Base-by-base conservation (phyloP, 2,329 filamentous ascomycete species). In the Talaromyces islandicus region DNA sequence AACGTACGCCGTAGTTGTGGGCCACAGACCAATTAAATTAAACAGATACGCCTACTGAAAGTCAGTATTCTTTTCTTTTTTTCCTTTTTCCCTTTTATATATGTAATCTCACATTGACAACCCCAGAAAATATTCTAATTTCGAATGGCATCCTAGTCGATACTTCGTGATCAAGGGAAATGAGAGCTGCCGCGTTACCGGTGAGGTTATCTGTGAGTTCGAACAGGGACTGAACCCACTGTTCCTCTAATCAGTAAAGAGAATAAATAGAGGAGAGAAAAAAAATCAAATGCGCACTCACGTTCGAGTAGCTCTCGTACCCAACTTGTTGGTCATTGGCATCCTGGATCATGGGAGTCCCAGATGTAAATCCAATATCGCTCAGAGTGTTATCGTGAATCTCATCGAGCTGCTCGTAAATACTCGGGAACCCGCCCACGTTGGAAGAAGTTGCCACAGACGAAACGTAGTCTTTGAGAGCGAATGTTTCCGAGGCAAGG, bases 291-390 rank as follows among this genome's bases (percentile, higher is more conserved):
- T 2, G 25, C 46, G 27, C 7, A 11, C 41, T 60, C n/a, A 63
- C 62, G 32, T 63, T 62, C 19, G 62, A 63, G 51, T 62, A 63
- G 43, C 56, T 60, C 32, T 63, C 62, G n/a, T 63, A 63, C 25
- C 62, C 62, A 4, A 55, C 17, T 38, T 63, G 60, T 51, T 60
- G 9, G n/a, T 51, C 54, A 10, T 25, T 46, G 17, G 56, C 54
- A 21, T 53, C 41, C n/a, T 52, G 51, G 43, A 62, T 62, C 17
- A 60, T 57, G 2, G 55, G 48, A 12, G 57, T 25, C 12, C 54
- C 54, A 7, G 19, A 41, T 30, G 38, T 48, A 30, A 46, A 21
- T 56, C 32, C 62, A 58, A 64, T 52, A 53, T 63, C 21, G 24
- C 55, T 51, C n/a, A 61, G 53, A 32, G 56, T 27, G 24, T 60